Conservation (phyloP, 2,329 filamentous ascomycete species). For the Didymosphaeria variabile region DNA sequence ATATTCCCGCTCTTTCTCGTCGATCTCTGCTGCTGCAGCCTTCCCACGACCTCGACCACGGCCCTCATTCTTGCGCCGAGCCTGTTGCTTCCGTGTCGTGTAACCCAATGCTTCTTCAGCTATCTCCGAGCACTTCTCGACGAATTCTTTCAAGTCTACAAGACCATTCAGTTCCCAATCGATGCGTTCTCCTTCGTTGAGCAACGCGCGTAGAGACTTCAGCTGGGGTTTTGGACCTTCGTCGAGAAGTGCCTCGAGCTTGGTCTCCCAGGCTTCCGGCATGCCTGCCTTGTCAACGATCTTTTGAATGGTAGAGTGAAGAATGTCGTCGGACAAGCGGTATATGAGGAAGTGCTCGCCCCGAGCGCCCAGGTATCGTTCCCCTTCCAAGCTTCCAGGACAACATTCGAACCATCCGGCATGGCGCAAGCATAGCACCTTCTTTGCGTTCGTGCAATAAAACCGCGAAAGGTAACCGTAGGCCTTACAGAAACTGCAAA, state of each 20-base stretch:
- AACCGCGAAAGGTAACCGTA: slow-evolving; percentile 93
- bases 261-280: slow-evolving; percentile 89
- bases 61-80: slow-evolving; percentile 93
- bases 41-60: slow-evolving; percentile 73
- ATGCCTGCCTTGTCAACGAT: slow-evolving; percentile 85
- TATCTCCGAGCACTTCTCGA: slow-evolving; percentile 97
- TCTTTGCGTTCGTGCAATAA: slow-evolving; percentile 82
- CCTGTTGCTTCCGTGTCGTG: slow-evolving; percentile 96
- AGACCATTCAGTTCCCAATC: slow-evolving; percentile 88
- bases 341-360: slow-evolving; percentile 77
- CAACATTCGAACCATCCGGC: slow-evolving; percentile 85
- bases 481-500: slow-evolving; percentile 89
- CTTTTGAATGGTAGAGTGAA: slow-evolving; percentile 74
- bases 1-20: slow-evolving; percentile 83
- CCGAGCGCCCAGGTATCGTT: slow-evolving; percentile 67
- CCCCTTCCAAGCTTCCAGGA: slow-evolving; percentile 66
- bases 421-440: slow-evolving; percentile 83
- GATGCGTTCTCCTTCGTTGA: slow-evolving; percentile 95
- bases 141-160: slow-evolving; percentile 83
- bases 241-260: slow-evolving; percentile 83
- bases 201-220: slow-evolving; percentile 81
- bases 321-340: slow-evolving; percentile 76
- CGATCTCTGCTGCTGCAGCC: slow-evolving; percentile 69
- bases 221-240: slow-evolving; percentile 86
- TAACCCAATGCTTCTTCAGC: slow-evolving; percentile 97